Evolutionary conservation across 345 rosid species (phyloP), one percentile per base, ranked within the genome.

Genomic region (Arabidopsis arenosa): DNA sequence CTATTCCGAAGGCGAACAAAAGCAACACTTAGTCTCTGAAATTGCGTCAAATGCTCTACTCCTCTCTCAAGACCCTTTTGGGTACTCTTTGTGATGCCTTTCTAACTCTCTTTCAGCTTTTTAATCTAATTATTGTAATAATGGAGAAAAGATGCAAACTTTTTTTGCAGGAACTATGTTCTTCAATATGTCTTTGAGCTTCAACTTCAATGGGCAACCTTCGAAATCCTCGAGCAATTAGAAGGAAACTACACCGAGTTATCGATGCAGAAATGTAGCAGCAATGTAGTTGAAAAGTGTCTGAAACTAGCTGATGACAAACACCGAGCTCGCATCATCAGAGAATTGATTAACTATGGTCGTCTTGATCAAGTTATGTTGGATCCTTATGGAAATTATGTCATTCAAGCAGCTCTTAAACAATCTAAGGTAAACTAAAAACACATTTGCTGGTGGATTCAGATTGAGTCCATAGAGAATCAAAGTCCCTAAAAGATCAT

Each of bases 221-320:
- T 54, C 21, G 76, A 83, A 63, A 86, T 88, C 63, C 84, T 90
- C 21, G 83, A 87, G 68, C 90, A 84, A 57, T 68, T 92, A 81
- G 84, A 83, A 79, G 96, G 96, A 41, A 85, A 81, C 71, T 90
- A 80, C 68, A 89, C 86, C n/a, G 92, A 83, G 74, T 82, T 92
- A 68, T 85, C 97, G 7, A 79, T 90, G 90, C 95, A 87, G 85
- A 92, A 92, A 70, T 92, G 89, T 73, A 87, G 96, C 82, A 92
- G 97, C 81, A 92, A 92, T 55, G 97, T 92, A 63, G 96, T 92
- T 35, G 97, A 92, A 83, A 90, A 85, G 74, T 92, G 96, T 75
- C 77, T 92, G 66, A 83, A 82, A 77, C 79, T 82, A 75, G 82
- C 86, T 12, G 81, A 81, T 63, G 93, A 90, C 21, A 88, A 85